Conservation (phyloP, 805 yeast species). For the Metschnikowia lachancei region DNA sequence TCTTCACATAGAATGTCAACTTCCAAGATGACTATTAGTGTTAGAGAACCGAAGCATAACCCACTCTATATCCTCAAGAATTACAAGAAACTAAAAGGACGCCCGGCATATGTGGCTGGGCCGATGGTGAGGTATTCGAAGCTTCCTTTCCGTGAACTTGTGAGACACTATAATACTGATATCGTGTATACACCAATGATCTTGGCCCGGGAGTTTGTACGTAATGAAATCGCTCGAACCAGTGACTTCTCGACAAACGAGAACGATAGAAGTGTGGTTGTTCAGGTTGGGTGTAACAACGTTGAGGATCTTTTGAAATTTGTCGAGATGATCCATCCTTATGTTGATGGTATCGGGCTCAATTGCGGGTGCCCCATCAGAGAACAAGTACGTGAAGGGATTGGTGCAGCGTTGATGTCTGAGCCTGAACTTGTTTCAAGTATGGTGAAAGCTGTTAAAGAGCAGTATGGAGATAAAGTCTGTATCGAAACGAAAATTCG, state of each 20-base stretch:
- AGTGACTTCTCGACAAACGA: constrained; percentile 83
- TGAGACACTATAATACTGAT: constrained; percentile 67
- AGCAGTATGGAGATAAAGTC: constrained; percentile 65
- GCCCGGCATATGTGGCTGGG: constrained; percentile 53
- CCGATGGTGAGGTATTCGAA: constrained; percentile 98
- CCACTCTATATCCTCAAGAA: constrained; percentile 36
- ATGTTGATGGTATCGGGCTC: constrained; percentile 88
- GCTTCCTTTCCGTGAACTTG: constrained; percentile 81
- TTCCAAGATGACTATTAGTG: constrained; percentile 1
- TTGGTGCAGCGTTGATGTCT: constrained; percentile 92
- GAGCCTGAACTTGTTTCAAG: constrained; percentile 74
- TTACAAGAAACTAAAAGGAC: constrained; percentile 22
- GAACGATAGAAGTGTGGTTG: constrained; percentile 67
- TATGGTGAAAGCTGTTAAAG: constrained; percentile 83
- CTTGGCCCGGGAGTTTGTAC: constrained; percentile 88
- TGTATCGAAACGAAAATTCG: constrained; percentile 89
- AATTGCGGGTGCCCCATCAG: constrained; percentile 98
- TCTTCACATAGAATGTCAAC: background rate
- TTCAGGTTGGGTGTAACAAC: constrained; percentile 89
- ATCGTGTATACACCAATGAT: constrained; percentile 96
- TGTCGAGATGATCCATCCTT: constrained; percentile 85
- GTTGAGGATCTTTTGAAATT: constrained; percentile 77
- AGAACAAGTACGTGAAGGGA: constrained; percentile 92
- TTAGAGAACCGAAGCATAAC: constrained; percentile 27
- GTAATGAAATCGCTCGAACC: constrained; percentile 74